Evolutionary conservation across 2,329 filamentous ascomycete species (phyloP), one percentile per base, ranked within the genome.

Genomic region (Colletotrichum sp.): DNA sequence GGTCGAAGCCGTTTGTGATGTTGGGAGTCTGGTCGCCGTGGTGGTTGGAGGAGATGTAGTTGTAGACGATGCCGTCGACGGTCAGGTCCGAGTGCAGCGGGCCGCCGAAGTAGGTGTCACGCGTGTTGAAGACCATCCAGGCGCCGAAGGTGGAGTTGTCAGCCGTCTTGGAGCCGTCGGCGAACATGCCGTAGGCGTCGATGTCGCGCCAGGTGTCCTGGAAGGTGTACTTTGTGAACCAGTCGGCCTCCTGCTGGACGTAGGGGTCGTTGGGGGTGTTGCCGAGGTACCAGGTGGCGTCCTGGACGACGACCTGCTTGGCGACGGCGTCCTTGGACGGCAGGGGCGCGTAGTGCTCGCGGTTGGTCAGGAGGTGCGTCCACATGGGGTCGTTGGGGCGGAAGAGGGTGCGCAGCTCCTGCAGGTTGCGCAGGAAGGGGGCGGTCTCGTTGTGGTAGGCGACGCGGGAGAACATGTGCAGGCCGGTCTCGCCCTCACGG

Each of bases 181-280:
- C 81, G 64, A 78, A 83, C 83, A 87, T 83, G 4, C 90, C 90
- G 78, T 92, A 90, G 7, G 88, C 90, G 64, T 86, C 86, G 73
- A 91, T 89, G 71, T 90, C 86, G 68, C 89, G 84, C 89, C 89
- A 92, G 5, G 85, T 85, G 77, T 89, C 88, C 8, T 86, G 85
- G 77, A 92, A 92, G 0, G 88, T 92, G 79, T 92, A 92, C 80
- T 93, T 93, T 30, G 91, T 92, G 80, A 92, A 92, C 81, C 91
- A 92, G 67, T 91, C 88, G 4, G 88, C 85, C 71, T 89, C 86
- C 52, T 89, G 83, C 36, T 87, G 81, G 3, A 90, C 89, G 79
- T 92, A 92, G 0, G 88, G 84, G 80, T 91, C 88, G 32, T 87
- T 80, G 0, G 87, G 87, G 0, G 87, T 88, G 68, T 89, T 89